A percentile compares a stretch with the other conserved stretches of the same genome.
Evolutionary conservation across 495 filamentous ascomycete species (phyloP).

Genomic region (Patellaria atrata): DNA sequence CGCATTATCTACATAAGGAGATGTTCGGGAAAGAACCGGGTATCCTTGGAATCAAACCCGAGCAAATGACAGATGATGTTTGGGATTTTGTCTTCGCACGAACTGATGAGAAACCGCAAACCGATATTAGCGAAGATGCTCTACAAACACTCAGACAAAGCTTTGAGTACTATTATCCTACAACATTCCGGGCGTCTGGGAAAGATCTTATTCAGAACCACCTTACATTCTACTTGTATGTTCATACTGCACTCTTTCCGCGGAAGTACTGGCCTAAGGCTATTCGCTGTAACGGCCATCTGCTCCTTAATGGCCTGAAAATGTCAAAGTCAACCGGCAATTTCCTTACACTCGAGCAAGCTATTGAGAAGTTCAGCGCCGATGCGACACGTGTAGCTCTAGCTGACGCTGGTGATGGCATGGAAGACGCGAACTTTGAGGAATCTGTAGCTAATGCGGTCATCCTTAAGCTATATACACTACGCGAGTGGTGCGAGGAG

Average conservation of each 20-base stretch:
- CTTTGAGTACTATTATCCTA: slow-evolving; percentile 94
- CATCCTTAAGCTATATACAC: slow-evolving; percentile 70
- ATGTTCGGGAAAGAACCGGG: slow-evolving; percentile 65
- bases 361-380: slow-evolving; percentile 83
- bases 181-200: slow-evolving; percentile 63
- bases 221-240: slow-evolving; percentile 93
- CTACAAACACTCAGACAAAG: slow-evolving; percentile 70
- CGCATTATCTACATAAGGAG: slow-evolving; percentile 70
- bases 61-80: slow-evolving; percentile 89
- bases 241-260: slow-evolving; percentile 80
- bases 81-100: slow-evolving; percentile 84
- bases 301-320: slow-evolving; percentile 89
- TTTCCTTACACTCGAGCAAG: slow-evolving; percentile 81
- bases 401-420: slow-evolving; percentile 86
- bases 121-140: slow-evolving; percentile 52
- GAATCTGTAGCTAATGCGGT: slow-evolving; percentile 84
- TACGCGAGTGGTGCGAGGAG: slow-evolving; percentile 90
- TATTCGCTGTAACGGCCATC: slow-evolving; percentile 79
- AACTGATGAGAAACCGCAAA: slow-evolving; percentile 34
- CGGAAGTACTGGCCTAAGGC: slow-evolving; percentile 73
- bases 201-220: slow-evolving; percentile 40
- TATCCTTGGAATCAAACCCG: slow-evolving; percentile 48
- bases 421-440: slow-evolving; percentile 95
- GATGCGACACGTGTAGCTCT: slow-evolving; percentile 85
- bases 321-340: slow-evolving; percentile 95